Evolutionary conservation across 2,329 filamentous ascomycete species (phyloP), one percentile per base, ranked within the genome.

Genomic region (Diaporthe citriasiana): DNA sequence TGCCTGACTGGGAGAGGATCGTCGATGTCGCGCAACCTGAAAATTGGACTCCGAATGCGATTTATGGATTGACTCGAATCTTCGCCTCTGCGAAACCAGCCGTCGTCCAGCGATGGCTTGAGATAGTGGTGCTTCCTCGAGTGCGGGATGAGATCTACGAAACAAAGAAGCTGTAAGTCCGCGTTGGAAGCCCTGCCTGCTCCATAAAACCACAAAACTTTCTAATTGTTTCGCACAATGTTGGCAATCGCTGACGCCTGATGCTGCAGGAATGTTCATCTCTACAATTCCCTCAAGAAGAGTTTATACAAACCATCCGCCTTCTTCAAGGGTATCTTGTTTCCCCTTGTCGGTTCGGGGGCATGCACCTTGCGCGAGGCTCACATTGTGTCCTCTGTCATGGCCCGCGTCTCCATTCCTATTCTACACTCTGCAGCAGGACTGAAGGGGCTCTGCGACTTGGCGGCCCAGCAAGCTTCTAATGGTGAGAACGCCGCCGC

Each of bases 261-360:
- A 40, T 53, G 40, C 15, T 15, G 1, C n/a, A 68, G 63, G 0
- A 71, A 71, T 13, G 93, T 98, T 0, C 97, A 99, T 82, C 88
- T 98, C 10, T 99, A 98, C 89, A 96, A 97, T 79, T 91, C 95
- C 0, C 87, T 99, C 73, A 98, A 98, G 85, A 98, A 98, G 82
- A 91, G 91, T 10, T 88, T 98, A 19, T 98, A 98, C 87, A 97
- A 98, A 83, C 97, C 97, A 9, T 93, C 94, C 0, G 95, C 95
- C 25, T 99, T 97, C 84, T 99, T 99, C 89, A 98, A 98, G 83
- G 97, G 95, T 5, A 91, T 99, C 78, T 87, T 99, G 22, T 98
- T 98, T 81, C 97, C 97, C 0, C 89, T 99, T 25, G 92, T 98
- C 13, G 90, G 90, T 12, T 93, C 92, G 68, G 94, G 95, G 38